These are phyloP conservation scores for Reutealis trisperma DNA, from an alignment of 345 rosid genomes.

Conservation along the genomic window DNA sequence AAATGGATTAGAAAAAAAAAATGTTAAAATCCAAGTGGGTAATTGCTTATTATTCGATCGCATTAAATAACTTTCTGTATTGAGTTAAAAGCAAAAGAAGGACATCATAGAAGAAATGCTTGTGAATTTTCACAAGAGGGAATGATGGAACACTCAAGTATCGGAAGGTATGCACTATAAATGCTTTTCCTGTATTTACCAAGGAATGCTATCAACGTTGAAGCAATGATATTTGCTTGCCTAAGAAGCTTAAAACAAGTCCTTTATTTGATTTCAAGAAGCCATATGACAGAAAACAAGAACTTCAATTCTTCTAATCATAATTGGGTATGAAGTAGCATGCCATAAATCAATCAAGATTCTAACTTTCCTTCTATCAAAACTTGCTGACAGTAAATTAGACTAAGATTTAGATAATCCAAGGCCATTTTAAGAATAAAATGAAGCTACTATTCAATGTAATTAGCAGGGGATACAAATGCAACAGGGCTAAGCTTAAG, in stretches of 20 bases:
- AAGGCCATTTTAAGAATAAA: background rate
- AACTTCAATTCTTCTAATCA: background rate
- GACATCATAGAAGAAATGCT: slow-evolving; percentile 13
- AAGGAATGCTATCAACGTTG: slow-evolving; percentile 18
- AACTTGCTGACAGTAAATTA: too few relatives aligned
- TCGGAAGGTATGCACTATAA: background rate
- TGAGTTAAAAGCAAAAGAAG: slow-evolving; percentile 1
- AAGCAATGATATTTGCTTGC: slow-evolving; percentile 3
- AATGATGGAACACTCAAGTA: background rate
- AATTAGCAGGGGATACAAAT: background rate
- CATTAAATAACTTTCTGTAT: background rate
- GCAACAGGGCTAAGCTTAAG: too few relatives aligned
- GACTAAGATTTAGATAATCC: background rate
- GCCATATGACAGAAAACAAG: background rate
- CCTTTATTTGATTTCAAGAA: background rate
- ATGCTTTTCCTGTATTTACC: slow-evolving; percentile 10
- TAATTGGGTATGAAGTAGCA: background rate
- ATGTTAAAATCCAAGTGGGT: background rate
- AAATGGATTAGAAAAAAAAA: background rate
- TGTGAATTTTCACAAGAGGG: background rate
- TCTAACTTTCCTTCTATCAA: background rate
- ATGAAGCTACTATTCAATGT: background rate
- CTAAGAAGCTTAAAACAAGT: background rate
- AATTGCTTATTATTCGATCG: background rate
- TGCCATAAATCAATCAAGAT: background rate